Conservation (phyloP, 441 rosid genomes). For the Manihot esculenta region DNA sequence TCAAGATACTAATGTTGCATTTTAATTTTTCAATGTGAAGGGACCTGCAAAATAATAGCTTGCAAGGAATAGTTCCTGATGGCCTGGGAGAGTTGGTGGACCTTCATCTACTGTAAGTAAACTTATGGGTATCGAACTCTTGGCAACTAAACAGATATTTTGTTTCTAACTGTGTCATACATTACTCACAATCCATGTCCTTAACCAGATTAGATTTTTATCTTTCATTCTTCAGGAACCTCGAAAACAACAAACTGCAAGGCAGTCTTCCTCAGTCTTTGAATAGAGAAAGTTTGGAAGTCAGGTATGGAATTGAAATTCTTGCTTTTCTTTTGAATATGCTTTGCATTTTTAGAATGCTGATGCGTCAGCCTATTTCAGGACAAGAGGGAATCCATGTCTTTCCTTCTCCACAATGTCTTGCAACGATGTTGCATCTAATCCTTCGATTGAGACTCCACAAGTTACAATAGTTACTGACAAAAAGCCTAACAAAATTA, state of each 20-base stretch:
- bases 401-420: conserved; percentile 67
- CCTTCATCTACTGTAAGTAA: conserved; percentile 75
- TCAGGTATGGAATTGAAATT: conserved; percentile 46
- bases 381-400: conserved; percentile 77
- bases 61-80: conserved; percentile 75
- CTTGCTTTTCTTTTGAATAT: not conserved
- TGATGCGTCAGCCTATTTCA: conserved; percentile 31
- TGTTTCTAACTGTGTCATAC: not conserved
- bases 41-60: conserved; percentile 82
- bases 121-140: no score
- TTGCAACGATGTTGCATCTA: conserved; percentile 64
- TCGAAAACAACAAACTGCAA: conserved; percentile 75
- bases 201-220: conserved; percentile 5
- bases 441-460: conserved; percentile 67
- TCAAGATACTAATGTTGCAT: no score
- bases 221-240: conserved; percentile 53
- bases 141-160: not conserved
- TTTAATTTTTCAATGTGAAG: conserved; percentile 43
- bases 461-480: conserved; percentile 62
- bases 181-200: not conserved
- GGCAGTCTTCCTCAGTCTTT: conserved; percentile 74
- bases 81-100: conserved; percentile 61
- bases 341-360: conserved; percentile 19
- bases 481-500: conserved; percentile 41
- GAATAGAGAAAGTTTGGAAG: conserved; percentile 61